Evolutionary conservation across 1,284 basidiomycete species (phyloP), one percentile per base, ranked within the genome.

Genomic region (Somion occarium): DNA sequence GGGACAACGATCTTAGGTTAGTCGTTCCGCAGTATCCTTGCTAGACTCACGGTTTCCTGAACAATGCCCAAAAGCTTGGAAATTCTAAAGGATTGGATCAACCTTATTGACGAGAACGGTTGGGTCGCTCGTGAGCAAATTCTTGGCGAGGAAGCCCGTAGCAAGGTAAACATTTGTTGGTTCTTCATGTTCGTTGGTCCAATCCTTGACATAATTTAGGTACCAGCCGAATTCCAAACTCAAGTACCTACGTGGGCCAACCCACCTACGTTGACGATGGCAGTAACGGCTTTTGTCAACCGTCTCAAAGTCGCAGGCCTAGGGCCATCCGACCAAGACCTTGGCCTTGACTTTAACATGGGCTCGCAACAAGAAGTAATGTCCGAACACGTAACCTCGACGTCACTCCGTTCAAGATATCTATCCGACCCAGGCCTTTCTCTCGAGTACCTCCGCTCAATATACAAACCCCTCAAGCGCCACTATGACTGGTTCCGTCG

Each of bases 121-220:
- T 98, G 94, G 94, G 89, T 98, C 47, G 94, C 85, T 2, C 79
- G 95, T 18, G 94, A 98, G 69, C 94, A 98, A 66, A 97, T 97
- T 53, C 78, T 98, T 0, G 94, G 94, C 5, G 93, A 95, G 58
- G 94, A 98, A 72, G 93, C 95, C 2, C 81, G 94, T 39, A 95
- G 91, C 74, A 91, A 88, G 68, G 89, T 86, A 52, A 38, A 12
- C n/a, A 9, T 11, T 22, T 7, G n/a, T 25, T 11, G 11, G 20
- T 42, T 11, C 20, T 9, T 11, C 24, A 18, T 25, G 15, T 19
- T 11, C 41, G 63, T 58, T 25, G 25, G 26, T 11, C 19, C 13
- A 37, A 30, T 18, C 38, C 38, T 53, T 48, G 48, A 43, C 46
- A 53, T 41, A 53, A 46, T 12, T 50, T 59, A 88, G 85, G 91